Conservation (phyloP, 371 early-diverging fungal species). For the Chytridium lagenaria region DNA sequence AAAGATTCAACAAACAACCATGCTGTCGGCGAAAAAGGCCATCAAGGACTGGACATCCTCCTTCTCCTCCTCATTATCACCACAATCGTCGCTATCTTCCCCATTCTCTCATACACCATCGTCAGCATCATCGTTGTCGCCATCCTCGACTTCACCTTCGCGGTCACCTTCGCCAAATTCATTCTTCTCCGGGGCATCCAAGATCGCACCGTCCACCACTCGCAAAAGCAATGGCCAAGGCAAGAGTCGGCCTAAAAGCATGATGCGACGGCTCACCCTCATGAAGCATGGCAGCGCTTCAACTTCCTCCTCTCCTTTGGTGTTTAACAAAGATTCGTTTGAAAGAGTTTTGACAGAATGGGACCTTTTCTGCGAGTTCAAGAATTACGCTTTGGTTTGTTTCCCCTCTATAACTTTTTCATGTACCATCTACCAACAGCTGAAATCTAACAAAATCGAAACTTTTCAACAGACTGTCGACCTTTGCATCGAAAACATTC, state of each 20-base stretch:
- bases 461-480: slow-evolving; percentile 1
- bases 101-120: neutral
- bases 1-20: too few species aligned
- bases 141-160: neutral
- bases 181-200: too few species aligned
- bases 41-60: slow-evolving; percentile 8
- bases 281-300: neutral
- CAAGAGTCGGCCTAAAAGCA: neutral
- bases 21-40: neutral
- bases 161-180: too few species aligned
- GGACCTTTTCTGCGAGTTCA: slow-evolving; percentile 10
- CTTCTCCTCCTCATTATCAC: neutral
- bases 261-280: neutral
- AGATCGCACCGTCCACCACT: too few species aligned
- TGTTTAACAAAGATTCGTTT: neutral
- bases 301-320: neutral
- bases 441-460: neutral
- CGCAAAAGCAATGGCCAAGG: too few species aligned
- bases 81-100: too few species aligned
- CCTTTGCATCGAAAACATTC: slow-evolving; percentile 6
- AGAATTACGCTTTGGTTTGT: slow-evolving; percentile 7
- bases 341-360: neutral
- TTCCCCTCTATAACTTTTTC: neutral
- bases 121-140: neutral
- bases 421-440: neutral